Base-by-base conservation (phyloP, 2,329 filamentous ascomycete species). In the Neofusicoccum kwambonambiense region DNA sequence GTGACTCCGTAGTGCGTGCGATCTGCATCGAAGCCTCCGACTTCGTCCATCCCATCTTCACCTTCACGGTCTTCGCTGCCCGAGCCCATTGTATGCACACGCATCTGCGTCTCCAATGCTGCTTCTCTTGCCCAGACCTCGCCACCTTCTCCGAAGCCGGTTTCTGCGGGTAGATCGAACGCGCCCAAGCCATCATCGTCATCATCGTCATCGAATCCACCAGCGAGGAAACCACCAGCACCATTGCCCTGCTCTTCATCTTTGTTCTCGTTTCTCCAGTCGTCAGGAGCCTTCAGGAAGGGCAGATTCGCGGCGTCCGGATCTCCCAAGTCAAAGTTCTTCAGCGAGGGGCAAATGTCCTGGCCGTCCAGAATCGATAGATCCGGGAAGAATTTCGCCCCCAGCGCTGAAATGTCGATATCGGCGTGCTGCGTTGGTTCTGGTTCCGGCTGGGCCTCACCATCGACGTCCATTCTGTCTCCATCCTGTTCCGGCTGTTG, bases 81-180 rank as follows among this genome's bases (percentile, higher is more conserved):
- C 56, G 84, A 77, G 1, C 84, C 86, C 34, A 85, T 84, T 70
- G 88, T 86, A 70, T 92, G 92, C 27, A 94, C 87, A 58, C 92
- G 90, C 81, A 93, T 90, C 79, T 96, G 92, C 47, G 91, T 92
- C 71, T 94, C 91, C 19, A 94, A 81, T 11, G 91, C 93, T 45
- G 93, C 93, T 76, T 97, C 92, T 70, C 89, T 88, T 4, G 94
- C 95, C 94, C 95, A 99, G 1, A 90, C 92, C 76, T 99, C 95
- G 68, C 95, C 95, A 66, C 95, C 95, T 75, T 98, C 93, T 31
- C 95, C 95, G 74, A 99, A 99, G 12, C 91, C 91, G 64, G 92
- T 86, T 68, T 96, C 90, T 6, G 80, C 82, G 42, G 80, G 81
- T 41, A 86, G 80, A 51, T 87, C 82, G 64, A 85, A 83, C 17